Base-by-base conservation (phyloP, 129 eudicot genomes). In the Chrysanthemum lavandulifolium region DNA sequence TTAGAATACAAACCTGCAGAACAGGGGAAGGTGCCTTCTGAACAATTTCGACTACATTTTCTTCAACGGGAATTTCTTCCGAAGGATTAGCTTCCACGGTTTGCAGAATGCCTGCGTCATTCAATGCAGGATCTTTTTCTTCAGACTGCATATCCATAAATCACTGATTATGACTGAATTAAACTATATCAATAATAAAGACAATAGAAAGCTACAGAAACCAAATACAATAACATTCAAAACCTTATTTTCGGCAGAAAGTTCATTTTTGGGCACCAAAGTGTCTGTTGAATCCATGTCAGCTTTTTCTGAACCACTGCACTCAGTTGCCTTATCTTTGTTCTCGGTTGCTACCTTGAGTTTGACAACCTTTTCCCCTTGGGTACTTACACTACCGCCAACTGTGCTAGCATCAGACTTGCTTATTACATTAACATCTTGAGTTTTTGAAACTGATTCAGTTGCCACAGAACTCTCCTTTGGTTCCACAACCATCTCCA, bases 261-360 rank as follows among this genome's bases (percentile, higher is more conserved):
- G 33, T 69, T 61, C 71, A 40, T 52, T 77, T 70, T 61, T 59
- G 4, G 73, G 6, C 49, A 33, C 36, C 11, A 4, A 50, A 77
- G 2, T 15, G 27, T 56, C 43, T 23, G 67, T 10, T 52, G 13
- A 53, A 71, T 62, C 72, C 51, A 36, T 53, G 49, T 21, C 76
- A 70, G 15, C 76, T 15, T 70, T 76, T 70, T 70, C 66, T 43
- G 75, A 63, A 78, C 58, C 51, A 40, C 67, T 63, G 36, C 76
- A 45, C 71, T 19, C 76, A 61, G 59, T 43, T 31, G 29, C 74
- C 12, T 31, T 67, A 67, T 67, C 68, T 67, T 67, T 59, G 4
- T n/a, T 51, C 59, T 67, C 80, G 57, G 52, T 55, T 70, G 21
- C 51, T 36, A 19, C 61, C 33, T 61, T 59, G 36, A 59, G 64